phyloP scores from a whole-genome alignment of 495 filamentous ascomycete genomes.

The Hypoxylon cercidicola region DNA sequence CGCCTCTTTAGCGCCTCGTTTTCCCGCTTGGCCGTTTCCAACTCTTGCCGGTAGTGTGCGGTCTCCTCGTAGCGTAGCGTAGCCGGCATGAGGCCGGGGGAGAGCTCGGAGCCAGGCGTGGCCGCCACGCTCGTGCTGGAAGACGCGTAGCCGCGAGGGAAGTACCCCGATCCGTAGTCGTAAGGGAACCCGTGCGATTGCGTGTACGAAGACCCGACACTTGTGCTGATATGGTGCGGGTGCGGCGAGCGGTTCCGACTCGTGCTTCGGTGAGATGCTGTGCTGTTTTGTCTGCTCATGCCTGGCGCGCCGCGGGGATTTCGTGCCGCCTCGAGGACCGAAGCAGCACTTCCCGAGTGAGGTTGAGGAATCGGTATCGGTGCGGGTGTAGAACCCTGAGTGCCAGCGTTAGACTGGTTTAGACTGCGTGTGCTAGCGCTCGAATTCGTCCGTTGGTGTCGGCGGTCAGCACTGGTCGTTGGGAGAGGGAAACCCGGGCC shows the following conservation, averaged over 20 bases:
- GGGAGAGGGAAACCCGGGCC: constrained; percentile 54
- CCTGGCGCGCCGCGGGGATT: constrained; percentile 45
- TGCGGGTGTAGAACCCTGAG: constrained; percentile 43
- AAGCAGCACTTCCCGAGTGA: constrained; percentile 44
- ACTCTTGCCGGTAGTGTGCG: constrained; percentile 71
- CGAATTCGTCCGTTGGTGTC: constrained; percentile 58
- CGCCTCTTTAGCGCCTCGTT: constrained; percentile 80
- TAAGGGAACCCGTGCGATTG: constrained; percentile 35
- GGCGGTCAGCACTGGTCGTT: constrained; percentile 46
- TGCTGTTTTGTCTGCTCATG: constrained; percentile 58
- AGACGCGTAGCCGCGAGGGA: constrained; percentile 38
- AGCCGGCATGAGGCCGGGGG: constrained; percentile 59
- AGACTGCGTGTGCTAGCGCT: constrained; percentile 67
- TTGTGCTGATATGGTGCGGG: constrained; percentile 33
- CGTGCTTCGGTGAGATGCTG: constrained; percentile 51
- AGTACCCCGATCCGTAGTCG: constrained; percentile 49
- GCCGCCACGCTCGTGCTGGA: constrained; percentile 46
- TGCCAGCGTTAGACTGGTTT: constrained; percentile 57
- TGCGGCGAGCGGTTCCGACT: constrained; percentile 56
- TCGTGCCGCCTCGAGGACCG: constrained; percentile 45
- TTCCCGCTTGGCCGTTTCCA: constrained; percentile 79
- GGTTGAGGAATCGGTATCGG: constrained; percentile 41
- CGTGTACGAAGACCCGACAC: constrained; percentile 39
- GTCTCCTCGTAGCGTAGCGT: constrained; percentile 77
- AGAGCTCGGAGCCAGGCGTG: constrained; percentile 51